Evolutionary conservation across 2,329 filamentous ascomycete genomes (phyloP).

Genomic region (Penicillium concentricum): DNA sequence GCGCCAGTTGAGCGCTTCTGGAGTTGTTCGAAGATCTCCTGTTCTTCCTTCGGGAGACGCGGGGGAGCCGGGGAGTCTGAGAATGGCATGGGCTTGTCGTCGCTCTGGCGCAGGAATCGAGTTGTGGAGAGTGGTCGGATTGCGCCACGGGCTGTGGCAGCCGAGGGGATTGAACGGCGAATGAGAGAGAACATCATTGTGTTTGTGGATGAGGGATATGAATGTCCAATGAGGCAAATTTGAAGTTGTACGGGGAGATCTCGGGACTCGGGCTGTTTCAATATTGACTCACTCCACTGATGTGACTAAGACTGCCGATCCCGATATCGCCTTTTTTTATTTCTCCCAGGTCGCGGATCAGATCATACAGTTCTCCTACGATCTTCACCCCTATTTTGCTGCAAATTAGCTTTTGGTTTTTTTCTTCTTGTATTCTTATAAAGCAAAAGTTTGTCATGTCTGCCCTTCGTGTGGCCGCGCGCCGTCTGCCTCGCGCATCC

Average conservation of each 20-base stretch:
- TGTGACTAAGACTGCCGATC: conserved; percentile 18
- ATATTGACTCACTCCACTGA: conserved; percentile 6
- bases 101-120: conserved; percentile 20
- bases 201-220: conserved; percentile 12
- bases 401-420: background rate
- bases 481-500: conserved; percentile 34
- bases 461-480: conserved; percentile 35
- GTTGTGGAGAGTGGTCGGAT: conserved; percentile 30
- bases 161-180: conserved; percentile 46
- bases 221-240: conserved; percentile 17
- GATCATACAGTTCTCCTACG: background rate
- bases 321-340: conserved; percentile 33
- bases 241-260: conserved; percentile 6
- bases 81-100: conserved; percentile 36
- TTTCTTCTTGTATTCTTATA: background rate
- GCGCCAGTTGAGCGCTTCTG: conserved; percentile 74
- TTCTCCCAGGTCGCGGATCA: conserved; percentile 10
- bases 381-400: background rate
- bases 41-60: conserved; percentile 81
- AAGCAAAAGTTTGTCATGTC: conserved; percentile 25
- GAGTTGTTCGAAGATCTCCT: conserved; percentile 85
- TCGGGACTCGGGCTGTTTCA: background rate
- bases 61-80: conserved; percentile 67
- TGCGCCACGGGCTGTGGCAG: conserved; percentile 27
- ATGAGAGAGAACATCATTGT: conserved; percentile 22